Percentiles rank a stretch among this genome's conserved stretches.
Evolutionary conservation across 1,139 yeast species (phyloP).

Genomic region (Pichia sp.): DNA sequence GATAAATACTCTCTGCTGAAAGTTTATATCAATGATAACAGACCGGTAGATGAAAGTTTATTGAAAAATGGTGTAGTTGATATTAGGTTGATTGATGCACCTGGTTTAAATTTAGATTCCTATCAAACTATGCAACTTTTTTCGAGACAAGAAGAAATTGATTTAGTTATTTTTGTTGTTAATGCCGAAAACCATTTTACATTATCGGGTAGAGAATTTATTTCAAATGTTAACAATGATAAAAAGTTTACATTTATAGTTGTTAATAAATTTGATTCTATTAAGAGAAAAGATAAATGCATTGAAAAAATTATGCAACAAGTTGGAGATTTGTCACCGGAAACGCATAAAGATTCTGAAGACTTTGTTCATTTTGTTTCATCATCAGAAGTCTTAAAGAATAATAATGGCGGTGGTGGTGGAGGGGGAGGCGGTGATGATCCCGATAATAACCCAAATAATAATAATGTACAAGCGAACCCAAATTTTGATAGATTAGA

Average conservation of each 20-base stretch:
- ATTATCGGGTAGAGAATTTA: conserved; percentile 87
- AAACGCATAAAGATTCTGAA: conserved; percentile 75
- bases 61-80: conserved; percentile 88
- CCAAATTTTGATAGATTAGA: conserved; percentile 83
- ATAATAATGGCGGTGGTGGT: conserved; percentile 22
- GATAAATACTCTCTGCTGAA: conserved; percentile 69
- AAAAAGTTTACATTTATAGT: conserved; percentile 90
- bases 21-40: conserved; percentile 72
- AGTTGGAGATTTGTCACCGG: conserved; percentile 83
- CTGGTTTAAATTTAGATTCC: conserved; percentile 91
- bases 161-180: conserved; percentile 91
- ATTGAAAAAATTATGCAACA: conserved; percentile 72
- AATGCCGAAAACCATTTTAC: conserved; percentile 96
- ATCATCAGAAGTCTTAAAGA: conserved; percentile 42
- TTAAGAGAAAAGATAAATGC: conserved; percentile 74
- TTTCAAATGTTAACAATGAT: conserved; percentile 84
- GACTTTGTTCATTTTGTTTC: conserved; percentile 96
- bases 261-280: conserved; percentile 84
- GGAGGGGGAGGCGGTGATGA: conserved; percentile 31
- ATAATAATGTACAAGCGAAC: conserved; percentile 27
- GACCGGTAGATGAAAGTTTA: conserved; percentile 65
- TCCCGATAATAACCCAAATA: conserved; percentile 28
- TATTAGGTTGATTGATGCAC: conserved; percentile 90
- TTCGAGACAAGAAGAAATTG: conserved; percentile 95
- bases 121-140: conserved; percentile 93